These are phyloP conservation scores for Globisporangium carolinianum DNA, from an alignment of 352 stramenopile genomes.

Conservation along the genomic window DNA sequence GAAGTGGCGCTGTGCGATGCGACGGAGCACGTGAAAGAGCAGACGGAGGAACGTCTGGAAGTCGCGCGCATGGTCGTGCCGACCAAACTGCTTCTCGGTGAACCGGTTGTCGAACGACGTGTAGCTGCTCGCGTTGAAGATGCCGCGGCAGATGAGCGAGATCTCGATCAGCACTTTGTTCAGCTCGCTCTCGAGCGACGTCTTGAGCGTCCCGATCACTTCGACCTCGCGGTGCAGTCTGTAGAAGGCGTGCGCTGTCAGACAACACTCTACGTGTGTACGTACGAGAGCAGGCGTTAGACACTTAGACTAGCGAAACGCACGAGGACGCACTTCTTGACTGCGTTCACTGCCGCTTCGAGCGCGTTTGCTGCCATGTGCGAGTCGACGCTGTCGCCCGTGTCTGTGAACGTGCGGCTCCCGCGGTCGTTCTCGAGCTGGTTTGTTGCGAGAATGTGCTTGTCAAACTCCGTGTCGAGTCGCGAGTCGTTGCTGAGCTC, in stretches of 20 bases:
- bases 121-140: constrained; percentile 69
- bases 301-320: constrained; percentile 1
- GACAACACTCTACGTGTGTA: too few species aligned
- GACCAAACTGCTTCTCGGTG: constrained; percentile 66
- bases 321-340: constrained; percentile 49
- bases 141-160: constrained; percentile 57
- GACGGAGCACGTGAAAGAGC: constrained; percentile 56
- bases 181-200: constrained; percentile 56
- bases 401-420: constrained; percentile 16
- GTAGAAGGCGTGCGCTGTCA: background rate
- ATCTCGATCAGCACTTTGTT: constrained; percentile 52
- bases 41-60: constrained; percentile 67
- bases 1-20: constrained; percentile 61
- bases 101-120: constrained; percentile 76
- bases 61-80: constrained; percentile 50
- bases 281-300: background rate
- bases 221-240: constrained; percentile 74
- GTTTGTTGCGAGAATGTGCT: constrained; percentile 31
- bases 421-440: constrained; percentile 16
- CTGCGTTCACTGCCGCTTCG: constrained; percentile 42
- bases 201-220: constrained; percentile 68
- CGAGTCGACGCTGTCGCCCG: constrained; percentile 1
- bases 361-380: constrained; percentile 28
- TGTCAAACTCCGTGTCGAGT: constrained; percentile 61
- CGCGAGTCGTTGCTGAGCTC: constrained; percentile 55